Evolutionary conservation across 768 basidiomycete species (phyloP), one percentile per base, ranked within the genome.

Genomic region (Boletus edulis): DNA sequence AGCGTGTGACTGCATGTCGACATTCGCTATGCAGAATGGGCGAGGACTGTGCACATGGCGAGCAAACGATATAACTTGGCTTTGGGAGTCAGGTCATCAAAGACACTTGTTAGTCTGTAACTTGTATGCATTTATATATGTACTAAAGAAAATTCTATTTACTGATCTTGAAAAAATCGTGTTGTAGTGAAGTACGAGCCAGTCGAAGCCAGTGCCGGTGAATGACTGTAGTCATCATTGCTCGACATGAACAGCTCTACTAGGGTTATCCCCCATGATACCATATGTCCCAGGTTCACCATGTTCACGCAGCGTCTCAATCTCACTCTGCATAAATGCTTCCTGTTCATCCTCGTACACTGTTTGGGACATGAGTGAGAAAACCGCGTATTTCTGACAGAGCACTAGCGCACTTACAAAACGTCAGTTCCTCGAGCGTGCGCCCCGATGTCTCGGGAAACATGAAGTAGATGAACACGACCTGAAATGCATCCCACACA

Each of bases 341-440:
- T 46, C 52, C 11, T 46, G 52, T 15, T 48, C 52, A 27, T n/a
- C n/a, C 31, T 54, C 52, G 13, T 29, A 54, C 24, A 54, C 53
- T 54, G 3, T 49, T 14, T 14, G 34, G 34, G 34, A 14, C 34
- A 35, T 5, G 5, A n/a, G 14, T 17, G 17, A 9, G 38, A 39
- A 39, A 2, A 39, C n/a, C 13, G 18, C 18, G 20, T 10, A 29
- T 34, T 3, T 20, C 32, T 46, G 4, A 20, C 29, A 46, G 11
- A 20, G n/a, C 18, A 18, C 34, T n/a, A 12, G 32, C 29, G n/a
- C 46, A 52, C 61, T 62, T 40, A 56, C 61, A 37, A 40, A 64
- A 34, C 15, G 49, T 22, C 18, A 50, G 31, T 11, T 50, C 49
- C 40, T 50, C 49, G 31, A 50, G 49, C 3, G 49, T 50, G 31